phyloP scores from a whole-genome alignment of 129 eudicot species.

The Flaveria ramosissima region DNA sequence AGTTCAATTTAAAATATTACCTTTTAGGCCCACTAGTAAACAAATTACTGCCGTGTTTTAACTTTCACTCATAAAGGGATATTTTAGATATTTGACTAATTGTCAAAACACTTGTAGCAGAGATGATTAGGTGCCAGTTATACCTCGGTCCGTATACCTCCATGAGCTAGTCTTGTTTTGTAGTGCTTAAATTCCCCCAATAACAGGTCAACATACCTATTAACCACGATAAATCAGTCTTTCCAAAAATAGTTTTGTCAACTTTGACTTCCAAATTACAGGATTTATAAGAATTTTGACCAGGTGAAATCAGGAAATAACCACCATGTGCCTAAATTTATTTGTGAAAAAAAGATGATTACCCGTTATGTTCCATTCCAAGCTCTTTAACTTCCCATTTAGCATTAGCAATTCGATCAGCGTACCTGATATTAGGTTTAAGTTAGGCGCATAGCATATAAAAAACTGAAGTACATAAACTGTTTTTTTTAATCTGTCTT shows the following conservation, averaged over 20 bases:
- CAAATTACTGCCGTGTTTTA: not conserved
- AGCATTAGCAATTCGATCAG: constrained; percentile 85
- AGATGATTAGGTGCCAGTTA: constrained; percentile 8
- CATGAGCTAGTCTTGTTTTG: constrained; percentile 94
- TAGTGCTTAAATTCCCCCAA: constrained; percentile 98
- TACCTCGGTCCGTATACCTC: constrained; percentile 89
- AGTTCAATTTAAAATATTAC: not conserved
- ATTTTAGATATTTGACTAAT: not conserved
- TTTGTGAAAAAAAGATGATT: constrained; percentile 17
- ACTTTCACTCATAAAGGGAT: not conserved
- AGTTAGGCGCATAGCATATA: constrained; percentile 26
- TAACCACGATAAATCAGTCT: constrained; percentile 29
- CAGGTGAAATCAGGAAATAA: constrained; percentile 10
- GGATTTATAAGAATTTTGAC: constrained; percentile 6
- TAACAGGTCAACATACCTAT: constrained; percentile 88
- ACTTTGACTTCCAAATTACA: not conserved
- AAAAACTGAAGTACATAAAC: not conserved
- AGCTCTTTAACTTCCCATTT: constrained; percentile 99
- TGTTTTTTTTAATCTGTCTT: not conserved
- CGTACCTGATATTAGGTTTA: constrained; percentile 66
- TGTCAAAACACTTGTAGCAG: constrained; percentile 9
- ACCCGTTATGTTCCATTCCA: constrained; percentile 99
- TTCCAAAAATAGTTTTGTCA: constrained; percentile 7
- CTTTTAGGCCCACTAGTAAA: constrained; percentile 8
- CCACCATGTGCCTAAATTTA: not conserved